Evolutionary conservation across 1,284 basidiomycete species (phyloP).

Genomic region (Ceratobasidium sp.): DNA sequence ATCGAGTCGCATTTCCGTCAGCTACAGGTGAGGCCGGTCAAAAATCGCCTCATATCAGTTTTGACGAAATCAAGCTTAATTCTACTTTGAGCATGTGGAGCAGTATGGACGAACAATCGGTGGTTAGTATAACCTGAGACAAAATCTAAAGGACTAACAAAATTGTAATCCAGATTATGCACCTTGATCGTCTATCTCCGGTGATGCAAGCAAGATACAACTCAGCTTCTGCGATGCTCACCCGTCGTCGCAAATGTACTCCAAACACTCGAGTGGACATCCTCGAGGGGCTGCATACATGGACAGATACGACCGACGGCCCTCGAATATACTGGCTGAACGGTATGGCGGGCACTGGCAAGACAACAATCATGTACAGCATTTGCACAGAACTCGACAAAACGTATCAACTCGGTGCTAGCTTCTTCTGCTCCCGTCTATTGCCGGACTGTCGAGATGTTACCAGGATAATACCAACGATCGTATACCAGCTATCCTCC

Average conservation of each 20-base stretch:
- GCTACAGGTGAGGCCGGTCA: no score
- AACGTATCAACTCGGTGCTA: not conserved
- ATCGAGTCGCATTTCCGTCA: no score
- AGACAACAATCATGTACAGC: not conserved
- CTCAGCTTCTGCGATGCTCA: no score
- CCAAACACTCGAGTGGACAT: not conserved
- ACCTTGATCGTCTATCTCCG: no score
- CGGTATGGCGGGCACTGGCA: not conserved
- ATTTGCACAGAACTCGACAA: constrained; percentile 1
- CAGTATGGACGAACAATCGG: no score
- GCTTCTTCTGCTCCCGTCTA: constrained; percentile 23
- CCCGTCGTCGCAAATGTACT: constrained; percentile 5
- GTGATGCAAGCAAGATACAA: no score
- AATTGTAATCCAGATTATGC: no score
- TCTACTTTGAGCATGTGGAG: no score
- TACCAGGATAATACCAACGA: constrained; percentile 10
- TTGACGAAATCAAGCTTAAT: no score
- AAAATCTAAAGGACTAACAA: no score
- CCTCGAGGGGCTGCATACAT: not conserved
- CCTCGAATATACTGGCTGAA: constrained; percentile 26
- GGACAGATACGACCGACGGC: not conserved
- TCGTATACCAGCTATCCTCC: constrained; percentile 20
- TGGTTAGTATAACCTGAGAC: no score
- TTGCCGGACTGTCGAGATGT: not conserved
- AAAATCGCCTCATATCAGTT: no score